Conservation (phyloP, 805 yeast genomes). For the Saturnispora galanensis region DNA sequence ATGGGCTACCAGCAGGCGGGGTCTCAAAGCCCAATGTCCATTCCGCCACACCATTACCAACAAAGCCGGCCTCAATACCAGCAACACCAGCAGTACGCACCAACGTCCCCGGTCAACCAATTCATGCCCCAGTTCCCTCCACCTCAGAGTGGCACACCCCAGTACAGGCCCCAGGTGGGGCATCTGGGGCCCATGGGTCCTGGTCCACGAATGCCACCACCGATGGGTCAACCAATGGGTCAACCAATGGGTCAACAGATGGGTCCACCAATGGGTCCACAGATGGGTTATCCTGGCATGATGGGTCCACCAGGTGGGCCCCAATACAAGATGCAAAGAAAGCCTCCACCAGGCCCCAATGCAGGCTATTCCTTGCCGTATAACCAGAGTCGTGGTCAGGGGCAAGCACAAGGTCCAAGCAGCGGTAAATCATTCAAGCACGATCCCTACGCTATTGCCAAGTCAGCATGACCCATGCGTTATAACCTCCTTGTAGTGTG, state of each 20-base stretch:
- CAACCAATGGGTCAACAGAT: conserved; percentile 9
- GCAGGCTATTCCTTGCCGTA: conserved; percentile 9
- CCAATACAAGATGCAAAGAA: neutral
- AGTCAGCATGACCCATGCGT: neutral
- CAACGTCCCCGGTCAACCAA: conserved; percentile 10
- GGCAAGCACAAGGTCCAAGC: conserved; percentile 7
- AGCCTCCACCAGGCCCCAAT: conserved; percentile 12
- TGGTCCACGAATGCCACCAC: neutral
- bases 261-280: conserved; percentile 9
- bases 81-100: conserved; percentile 1
- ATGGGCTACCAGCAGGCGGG: conserved; percentile 2
- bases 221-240: conserved; percentile 11
- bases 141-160: too few species aligned
- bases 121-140: conserved; percentile 7
- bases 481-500: too few species aligned
- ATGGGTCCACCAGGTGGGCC: neutral
- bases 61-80: conserved; percentile 10
- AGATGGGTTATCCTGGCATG: conserved; percentile 13
- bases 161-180: neutral
- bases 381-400: conserved; percentile 10
- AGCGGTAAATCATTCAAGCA: conserved; percentile 13
- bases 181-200: neutral
- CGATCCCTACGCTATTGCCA: conserved; percentile 21
- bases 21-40: conserved; percentile 2
- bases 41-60: conserved; percentile 12